Conservation (phyloP, 768 basidiomycete genomes). For the Leccinellum luteum region DNA sequence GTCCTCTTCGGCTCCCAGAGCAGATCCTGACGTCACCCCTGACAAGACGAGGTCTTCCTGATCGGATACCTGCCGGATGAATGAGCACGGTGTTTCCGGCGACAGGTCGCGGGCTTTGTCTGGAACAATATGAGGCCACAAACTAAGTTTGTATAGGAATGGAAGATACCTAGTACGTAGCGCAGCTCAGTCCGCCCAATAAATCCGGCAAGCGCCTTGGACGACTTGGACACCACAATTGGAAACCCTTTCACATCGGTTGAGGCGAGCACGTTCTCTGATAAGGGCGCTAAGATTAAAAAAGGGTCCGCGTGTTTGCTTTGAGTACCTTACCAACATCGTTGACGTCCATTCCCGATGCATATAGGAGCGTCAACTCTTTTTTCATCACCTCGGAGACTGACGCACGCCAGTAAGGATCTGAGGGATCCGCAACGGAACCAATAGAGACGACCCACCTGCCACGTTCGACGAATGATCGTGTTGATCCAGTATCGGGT, state of each 20-base stretch:
- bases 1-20: conserved; percentile 65
- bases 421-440: conserved; percentile 4
- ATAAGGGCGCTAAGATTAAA: conserved; percentile 1
- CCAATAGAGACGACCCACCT: conserved; percentile 47
- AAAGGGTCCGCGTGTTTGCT: not conserved
- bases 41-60: conserved; percentile 49
- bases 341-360: conserved; percentile 69
- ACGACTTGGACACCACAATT: conserved; percentile 64
- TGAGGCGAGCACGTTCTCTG: conserved; percentile 69
- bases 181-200: conserved; percentile 83
- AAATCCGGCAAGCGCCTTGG: conserved; percentile 73
- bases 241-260: conserved; percentile 91
- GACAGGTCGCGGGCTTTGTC: conserved; percentile 70
- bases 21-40: conserved; percentile 42
- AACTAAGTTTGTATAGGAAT: not conserved
- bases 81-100: conserved; percentile 69
- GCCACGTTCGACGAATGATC: conserved; percentile 90
- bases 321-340: conserved; percentile 66
- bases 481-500: conserved; percentile 94
- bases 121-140: conserved; percentile 28
- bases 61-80: conserved; percentile 51
- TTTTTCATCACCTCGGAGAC: conserved; percentile 90
- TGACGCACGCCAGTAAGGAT: conserved; percentile 28
- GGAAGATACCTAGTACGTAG: conserved; percentile 72
- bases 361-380: conserved; percentile 70